Evolutionary conservation across 768 basidiomycete genomes (phyloP).

Genomic region (Leccinum pellstonianum): DNA sequence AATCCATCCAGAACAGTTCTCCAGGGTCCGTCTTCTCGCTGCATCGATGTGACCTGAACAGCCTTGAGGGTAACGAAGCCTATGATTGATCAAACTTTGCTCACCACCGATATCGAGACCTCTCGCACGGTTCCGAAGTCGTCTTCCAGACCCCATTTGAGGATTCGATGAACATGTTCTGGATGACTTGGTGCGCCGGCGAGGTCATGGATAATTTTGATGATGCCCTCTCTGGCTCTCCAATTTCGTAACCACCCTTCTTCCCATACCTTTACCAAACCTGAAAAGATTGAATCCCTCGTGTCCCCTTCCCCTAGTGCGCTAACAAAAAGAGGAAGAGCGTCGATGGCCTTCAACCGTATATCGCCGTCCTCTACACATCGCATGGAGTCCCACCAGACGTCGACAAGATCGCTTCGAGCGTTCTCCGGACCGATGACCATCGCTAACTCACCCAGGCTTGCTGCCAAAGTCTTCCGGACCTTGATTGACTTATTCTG

Average conservation of each 20-base stretch:
- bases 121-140: slow-evolving; percentile 83
- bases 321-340: slow-evolving; percentile 53
- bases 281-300: slow-evolving; percentile 44
- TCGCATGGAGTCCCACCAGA: slow-evolving; percentile 64
- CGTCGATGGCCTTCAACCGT: slow-evolving; percentile 68
- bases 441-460: slow-evolving; percentile 84
- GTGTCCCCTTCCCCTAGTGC: slow-evolving; percentile 50
- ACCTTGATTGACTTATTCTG: slow-evolving; percentile 61
- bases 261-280: slow-evolving; percentile 55
- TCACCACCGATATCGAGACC: slow-evolving; percentile 62
- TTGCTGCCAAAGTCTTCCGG: slow-evolving; percentile 79
- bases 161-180: slow-evolving; percentile 50
- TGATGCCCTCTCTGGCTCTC: slow-evolving; percentile 76
- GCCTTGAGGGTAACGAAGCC: slow-evolving; percentile 11
- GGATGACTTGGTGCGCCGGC: slow-evolving; percentile 42
- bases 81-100: slow-evolving; percentile 29
- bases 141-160: slow-evolving; percentile 68
- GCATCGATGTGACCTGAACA: slow-evolving; percentile 49
- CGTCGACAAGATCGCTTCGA: slow-evolving; percentile 60
- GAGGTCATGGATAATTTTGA: slow-evolving; percentile 54
- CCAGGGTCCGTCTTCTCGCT: slow-evolving; percentile 39
- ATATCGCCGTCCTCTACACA: slow-evolving; percentile 64
- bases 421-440: slow-evolving; percentile 76
- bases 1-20: slow-evolving; percentile 37
- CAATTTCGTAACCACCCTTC: slow-evolving; percentile 63